Conservation (phyloP, 2,329 filamentous ascomycete species). For the Cryphonectria radicalis region DNA sequence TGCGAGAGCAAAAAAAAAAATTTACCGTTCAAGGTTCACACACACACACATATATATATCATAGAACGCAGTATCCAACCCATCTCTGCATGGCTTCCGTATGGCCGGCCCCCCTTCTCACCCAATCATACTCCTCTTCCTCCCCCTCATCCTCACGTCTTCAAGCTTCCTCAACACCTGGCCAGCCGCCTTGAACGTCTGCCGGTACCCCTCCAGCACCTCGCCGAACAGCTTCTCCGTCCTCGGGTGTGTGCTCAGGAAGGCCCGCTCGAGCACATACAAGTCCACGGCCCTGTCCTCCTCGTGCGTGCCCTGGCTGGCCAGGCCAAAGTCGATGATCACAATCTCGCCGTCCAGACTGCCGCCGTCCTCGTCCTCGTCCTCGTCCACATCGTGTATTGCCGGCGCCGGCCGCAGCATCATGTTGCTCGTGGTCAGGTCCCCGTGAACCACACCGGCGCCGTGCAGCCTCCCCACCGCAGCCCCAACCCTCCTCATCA, state of each 20-base stretch:
- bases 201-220: conserved; percentile 74
- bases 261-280: conserved; percentile 93
- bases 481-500: conserved; percentile 73
- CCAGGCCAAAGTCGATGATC: conserved; percentile 93
- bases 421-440: conserved; percentile 96
- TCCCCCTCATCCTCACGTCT: conserved; percentile 88
- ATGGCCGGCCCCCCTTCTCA: conserved; percentile 44
- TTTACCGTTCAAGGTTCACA: not conserved
- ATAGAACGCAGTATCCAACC: not conserved
- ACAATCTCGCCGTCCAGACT: conserved; percentile 74
- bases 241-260: conserved; percentile 90
- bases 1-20: not conserved
- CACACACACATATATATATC: not conserved
- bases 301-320: conserved; percentile 77
- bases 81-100: not conserved
- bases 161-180: conserved; percentile 81
- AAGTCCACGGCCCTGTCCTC: conserved; percentile 95
- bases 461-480: conserved; percentile 79
- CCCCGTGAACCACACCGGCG: conserved; percentile 88
- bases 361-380: conserved; percentile 28
- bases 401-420: conserved; percentile 66
- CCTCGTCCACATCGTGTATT: conserved; percentile 26
- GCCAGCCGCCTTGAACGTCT: conserved; percentile 74
- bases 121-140: conserved; percentile 97
- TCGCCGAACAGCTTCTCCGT: conserved; percentile 77